Conservation (phyloP, 805 yeast species). For the Ogataea corticis region DNA sequence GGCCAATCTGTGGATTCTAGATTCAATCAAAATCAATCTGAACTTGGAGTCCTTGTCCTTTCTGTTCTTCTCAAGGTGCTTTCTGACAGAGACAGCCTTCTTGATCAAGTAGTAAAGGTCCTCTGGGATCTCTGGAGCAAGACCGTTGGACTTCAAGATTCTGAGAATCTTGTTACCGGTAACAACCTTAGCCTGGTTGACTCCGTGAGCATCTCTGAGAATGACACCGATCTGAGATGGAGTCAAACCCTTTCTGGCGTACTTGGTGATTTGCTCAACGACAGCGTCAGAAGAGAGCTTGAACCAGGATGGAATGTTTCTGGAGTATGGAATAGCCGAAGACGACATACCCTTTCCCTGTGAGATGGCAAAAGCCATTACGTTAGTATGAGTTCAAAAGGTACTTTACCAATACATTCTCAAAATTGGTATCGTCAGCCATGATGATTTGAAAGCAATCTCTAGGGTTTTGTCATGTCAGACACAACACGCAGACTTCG, state of each 20-base stretch:
- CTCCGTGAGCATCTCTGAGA: conserved; percentile 99
- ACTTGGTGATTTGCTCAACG: conserved; percentile 97
- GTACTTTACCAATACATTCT: conserved; percentile 34
- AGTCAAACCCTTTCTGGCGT: conserved; percentile 99
- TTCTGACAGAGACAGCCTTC: conserved; percentile 99
- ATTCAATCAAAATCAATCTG: conserved; percentile 99
- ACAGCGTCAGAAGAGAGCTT: conserved; percentile 93
- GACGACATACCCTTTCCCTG: conserved; percentile 99
- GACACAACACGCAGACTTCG: conserved; percentile 6
- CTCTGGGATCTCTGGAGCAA: conserved; percentile 99
- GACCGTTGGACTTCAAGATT: conserved; percentile 98
- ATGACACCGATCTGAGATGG: conserved; percentile 99
- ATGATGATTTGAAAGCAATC: too few species aligned
- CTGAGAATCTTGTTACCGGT: conserved; percentile 99
- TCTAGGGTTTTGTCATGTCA: neutral
- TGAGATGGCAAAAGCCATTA: conserved; percentile 16
- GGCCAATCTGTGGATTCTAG: conserved; percentile 99
- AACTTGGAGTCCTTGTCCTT: conserved; percentile 99
- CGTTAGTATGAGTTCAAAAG: conserved; percentile 42
- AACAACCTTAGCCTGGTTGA: conserved; percentile 93
- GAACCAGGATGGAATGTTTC: conserved; percentile 99
- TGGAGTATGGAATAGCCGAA: conserved; percentile 98
- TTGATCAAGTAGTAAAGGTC: conserved; percentile 98
- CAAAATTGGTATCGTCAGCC: conserved; percentile 58
- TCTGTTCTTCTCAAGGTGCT: conserved; percentile 99